Conservation (phyloP, 2,329 filamentous ascomycete species). For the Drechslera avenae region DNA sequence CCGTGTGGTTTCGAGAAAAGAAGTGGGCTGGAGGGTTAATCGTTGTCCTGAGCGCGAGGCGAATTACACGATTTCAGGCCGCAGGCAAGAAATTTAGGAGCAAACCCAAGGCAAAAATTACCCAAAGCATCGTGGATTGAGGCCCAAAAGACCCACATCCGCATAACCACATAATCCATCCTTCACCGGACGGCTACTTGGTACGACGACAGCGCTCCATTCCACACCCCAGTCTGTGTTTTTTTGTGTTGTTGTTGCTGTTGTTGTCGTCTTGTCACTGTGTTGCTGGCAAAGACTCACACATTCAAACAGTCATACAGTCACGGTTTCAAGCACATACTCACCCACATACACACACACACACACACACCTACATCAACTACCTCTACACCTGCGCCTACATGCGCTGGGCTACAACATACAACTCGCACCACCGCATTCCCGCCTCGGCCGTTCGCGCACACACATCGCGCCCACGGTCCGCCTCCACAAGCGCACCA, state of each 20-base stretch:
- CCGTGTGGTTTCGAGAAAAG: no score
- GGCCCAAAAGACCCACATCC: constrained; percentile 7
- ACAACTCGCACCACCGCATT: constrained; percentile 23
- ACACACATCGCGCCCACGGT: constrained; percentile 1
- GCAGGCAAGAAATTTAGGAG: not conserved
- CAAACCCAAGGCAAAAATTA: not conserved
- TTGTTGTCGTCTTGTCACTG: not conserved
- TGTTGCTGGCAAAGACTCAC: constrained; percentile 2
- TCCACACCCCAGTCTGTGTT: no score
- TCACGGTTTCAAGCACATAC: constrained; percentile 3
- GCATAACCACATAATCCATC: not conserved
- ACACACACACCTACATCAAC: not conserved
- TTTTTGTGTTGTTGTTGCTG: no score
- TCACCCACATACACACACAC: constrained; percentile 1
- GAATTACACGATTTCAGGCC: no score
- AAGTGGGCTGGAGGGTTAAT: no score
- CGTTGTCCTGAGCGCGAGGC: no score
- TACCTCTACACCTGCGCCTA: constrained; percentile 4
- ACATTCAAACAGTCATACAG: not conserved
- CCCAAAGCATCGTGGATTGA: constrained; percentile 2
- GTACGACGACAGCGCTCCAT: not conserved
- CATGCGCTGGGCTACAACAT: constrained; percentile 25
- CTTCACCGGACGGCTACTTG: constrained; percentile 1
- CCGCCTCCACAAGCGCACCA: constrained; percentile 2
- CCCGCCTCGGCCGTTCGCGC: constrained; percentile 17